Percentiles rank a stretch among this genome's conserved stretches.
Conservation (phyloP, 768 basidiomycete genomes). For the Gloeopeniophorella convolvens region DNA sequence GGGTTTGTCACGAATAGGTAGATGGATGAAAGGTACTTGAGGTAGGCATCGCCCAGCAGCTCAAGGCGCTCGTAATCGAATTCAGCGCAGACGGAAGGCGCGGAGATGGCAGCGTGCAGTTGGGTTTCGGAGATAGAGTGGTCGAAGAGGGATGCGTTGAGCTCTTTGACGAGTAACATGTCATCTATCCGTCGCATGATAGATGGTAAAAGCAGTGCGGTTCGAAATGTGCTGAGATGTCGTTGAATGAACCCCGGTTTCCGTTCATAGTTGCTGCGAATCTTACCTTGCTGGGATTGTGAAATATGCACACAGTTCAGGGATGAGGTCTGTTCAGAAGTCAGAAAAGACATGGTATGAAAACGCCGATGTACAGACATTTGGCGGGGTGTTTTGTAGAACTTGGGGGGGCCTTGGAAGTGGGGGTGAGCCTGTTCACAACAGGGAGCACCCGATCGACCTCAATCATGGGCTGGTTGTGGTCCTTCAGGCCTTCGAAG, state of each 20-base stretch:
- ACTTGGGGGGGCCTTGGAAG: slow-evolving; percentile 34
- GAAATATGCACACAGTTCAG: slow-evolving; percentile 71
- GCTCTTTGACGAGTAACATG: slow-evolving; percentile 67
- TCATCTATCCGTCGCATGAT: slow-evolving; percentile 68
- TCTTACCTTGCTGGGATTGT: slow-evolving; percentile 66
- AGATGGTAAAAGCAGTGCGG: slow-evolving; percentile 66
- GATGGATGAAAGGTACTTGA: slow-evolving; percentile 72
- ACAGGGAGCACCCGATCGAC: slow-evolving; percentile 45
- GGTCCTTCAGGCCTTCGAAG: slow-evolving; percentile 54
- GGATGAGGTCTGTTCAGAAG: slow-evolving; percentile 27
- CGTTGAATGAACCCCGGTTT: neutral
- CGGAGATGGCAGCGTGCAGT: slow-evolving; percentile 59
- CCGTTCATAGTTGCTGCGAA: neutral
- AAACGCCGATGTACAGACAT: too few relatives aligned
- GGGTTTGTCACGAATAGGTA: slow-evolving; percentile 71
- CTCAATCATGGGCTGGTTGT: slow-evolving; percentile 68
- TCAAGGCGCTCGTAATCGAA: slow-evolving; percentile 82
- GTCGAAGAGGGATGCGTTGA: slow-evolving; percentile 64
- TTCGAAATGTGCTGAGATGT: slow-evolving; percentile 52
- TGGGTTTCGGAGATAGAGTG: slow-evolving; percentile 54
- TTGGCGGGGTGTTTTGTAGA: slow-evolving; percentile 42
- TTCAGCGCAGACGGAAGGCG: slow-evolving; percentile 64
- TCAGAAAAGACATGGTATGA: neutral
- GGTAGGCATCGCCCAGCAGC: slow-evolving; percentile 76
- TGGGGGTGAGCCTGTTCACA: slow-evolving; percentile 56